Conservation (phyloP, 495 filamentous ascomycete species). For the Delitschia confertaspora region DNA sequence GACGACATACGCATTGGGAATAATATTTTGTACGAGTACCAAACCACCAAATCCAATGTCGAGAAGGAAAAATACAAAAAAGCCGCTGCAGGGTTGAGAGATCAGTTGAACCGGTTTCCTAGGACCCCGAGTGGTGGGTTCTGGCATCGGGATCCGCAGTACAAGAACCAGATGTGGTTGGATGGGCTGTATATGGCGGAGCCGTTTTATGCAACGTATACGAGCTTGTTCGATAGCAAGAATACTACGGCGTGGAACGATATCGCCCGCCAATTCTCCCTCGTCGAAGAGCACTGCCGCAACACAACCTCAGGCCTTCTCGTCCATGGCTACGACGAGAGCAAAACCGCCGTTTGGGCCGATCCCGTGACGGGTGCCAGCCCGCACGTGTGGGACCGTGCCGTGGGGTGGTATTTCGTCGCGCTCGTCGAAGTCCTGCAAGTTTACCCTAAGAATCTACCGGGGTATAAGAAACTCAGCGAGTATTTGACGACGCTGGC, state of each 20-base stretch:
- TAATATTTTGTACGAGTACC: conserved; percentile 40
- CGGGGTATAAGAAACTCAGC: conserved; percentile 32
- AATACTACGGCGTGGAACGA: conserved; percentile 34
- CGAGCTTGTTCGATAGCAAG: conserved; percentile 10
- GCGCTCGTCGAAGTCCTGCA: conserved; percentile 49
- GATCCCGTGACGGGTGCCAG: conserved; percentile 46
- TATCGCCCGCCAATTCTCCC: conserved; percentile 45
- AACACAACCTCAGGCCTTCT: conserved; percentile 42
- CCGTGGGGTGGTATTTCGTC: conserved; percentile 54
- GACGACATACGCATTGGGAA: conserved; percentile 45
- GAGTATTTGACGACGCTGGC: conserved; percentile 39
- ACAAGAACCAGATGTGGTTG: conserved; percentile 27
- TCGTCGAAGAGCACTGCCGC: conserved; percentile 42
- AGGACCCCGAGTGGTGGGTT: conserved; percentile 21
- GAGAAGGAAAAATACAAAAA: conserved; percentile 10
- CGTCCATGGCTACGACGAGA: conserved; percentile 52
- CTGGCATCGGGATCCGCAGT: conserved; percentile 19
- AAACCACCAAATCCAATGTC: conserved; percentile 9
- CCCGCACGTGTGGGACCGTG: conserved; percentile 49
- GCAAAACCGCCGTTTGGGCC: conserved; percentile 47
- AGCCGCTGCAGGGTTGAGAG: conserved; percentile 5
- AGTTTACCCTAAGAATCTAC: conserved; percentile 34
- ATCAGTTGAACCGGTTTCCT: conserved; percentile 14
- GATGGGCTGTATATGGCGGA: conserved; percentile 26
- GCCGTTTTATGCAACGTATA: conserved; percentile 23